phyloP scores from a whole-genome alignment of 1,139 yeast genomes.

The Tardiomyces depauwii region DNA sequence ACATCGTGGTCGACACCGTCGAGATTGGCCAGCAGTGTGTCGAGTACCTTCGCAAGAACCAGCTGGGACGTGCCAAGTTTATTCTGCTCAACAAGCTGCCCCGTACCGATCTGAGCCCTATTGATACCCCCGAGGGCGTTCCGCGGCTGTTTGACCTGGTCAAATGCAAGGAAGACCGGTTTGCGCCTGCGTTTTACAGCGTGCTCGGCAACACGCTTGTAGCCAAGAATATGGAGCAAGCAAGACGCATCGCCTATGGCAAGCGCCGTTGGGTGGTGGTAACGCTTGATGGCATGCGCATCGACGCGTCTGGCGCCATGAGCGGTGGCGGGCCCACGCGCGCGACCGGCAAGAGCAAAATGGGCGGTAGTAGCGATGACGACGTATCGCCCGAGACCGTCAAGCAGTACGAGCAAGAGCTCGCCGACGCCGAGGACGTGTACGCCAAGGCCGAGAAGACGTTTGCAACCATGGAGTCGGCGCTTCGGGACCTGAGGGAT shows the following conservation, averaged over 20 bases:
- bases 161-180: constrained; percentile 51
- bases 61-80: constrained; percentile 83
- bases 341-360: constrained; percentile 41
- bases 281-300: constrained; percentile 82
- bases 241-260: constrained; percentile 84
- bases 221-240: constrained; percentile 66
- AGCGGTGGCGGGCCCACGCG: constrained; percentile 86
- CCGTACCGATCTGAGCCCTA: constrained; percentile 43
- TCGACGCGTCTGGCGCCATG: constrained; percentile 94
- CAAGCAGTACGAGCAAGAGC: constrained; percentile 41
- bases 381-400: constrained; percentile 46
- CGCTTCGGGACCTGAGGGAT: constrained; percentile 47
- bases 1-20: constrained; percentile 89
- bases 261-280: constrained; percentile 75
- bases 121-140: constrained; percentile 65
- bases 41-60: constrained; percentile 71
- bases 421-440: constrained; percentile 43
- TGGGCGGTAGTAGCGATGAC: constrained; percentile 37
- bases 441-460: constrained; percentile 43
- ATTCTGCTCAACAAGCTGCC: constrained; percentile 69
- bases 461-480: constrained; percentile 47
- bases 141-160: constrained; percentile 82
- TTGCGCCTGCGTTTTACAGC: constrained; percentile 82
- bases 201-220: constrained; percentile 82
- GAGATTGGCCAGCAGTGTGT: constrained; percentile 90